A percentile compares a stretch with the other conserved stretches of the same genome.
These are phyloP conservation scores for Chrysophaeum taylorii DNA, from an alignment of 352 stramenopile species.

Conservation along the genomic window DNA sequence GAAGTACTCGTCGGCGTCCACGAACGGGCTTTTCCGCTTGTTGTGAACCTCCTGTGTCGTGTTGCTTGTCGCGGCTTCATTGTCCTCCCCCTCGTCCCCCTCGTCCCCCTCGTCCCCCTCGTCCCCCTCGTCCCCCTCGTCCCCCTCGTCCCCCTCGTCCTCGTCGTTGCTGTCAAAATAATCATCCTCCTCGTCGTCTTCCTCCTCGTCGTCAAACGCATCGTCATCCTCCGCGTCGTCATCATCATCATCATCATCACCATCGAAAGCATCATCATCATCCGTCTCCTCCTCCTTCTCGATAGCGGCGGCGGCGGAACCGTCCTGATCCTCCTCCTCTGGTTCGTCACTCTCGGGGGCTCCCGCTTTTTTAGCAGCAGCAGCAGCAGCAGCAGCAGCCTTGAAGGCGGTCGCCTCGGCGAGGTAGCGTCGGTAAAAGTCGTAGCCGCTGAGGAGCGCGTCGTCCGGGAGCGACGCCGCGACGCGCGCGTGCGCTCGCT, in stretches of 20 bases:
- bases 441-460: constrained; percentile 21
- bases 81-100: constrained; percentile 25
- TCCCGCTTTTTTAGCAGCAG: neutral
- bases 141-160: constrained; percentile 24
- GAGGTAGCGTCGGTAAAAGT: constrained; percentile 15
- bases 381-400: neutral
- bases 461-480: too few relatives aligned
- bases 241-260: constrained; percentile 32
- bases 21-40: constrained; percentile 10
- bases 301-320: too few relatives aligned
- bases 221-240: constrained; percentile 38
- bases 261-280: constrained; percentile 27
- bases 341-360: constrained; percentile 52
- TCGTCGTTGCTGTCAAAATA: constrained; percentile 22
- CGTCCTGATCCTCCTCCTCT: constrained; percentile 37
- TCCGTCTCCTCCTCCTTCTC: constrained; percentile 30
- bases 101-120: constrained; percentile 34
- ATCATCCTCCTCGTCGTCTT: constrained; percentile 24
- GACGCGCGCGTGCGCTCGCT: constrained; percentile 7
- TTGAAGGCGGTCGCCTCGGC: constrained; percentile 16
- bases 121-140: constrained; percentile 37
- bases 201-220: constrained; percentile 22
- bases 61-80: constrained; percentile 5
- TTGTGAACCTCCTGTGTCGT: neutral
- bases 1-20: constrained; percentile 7